phyloP scores from a whole-genome alignment of 208 protist species.

The Endotrypanum monterogeii region DNA sequence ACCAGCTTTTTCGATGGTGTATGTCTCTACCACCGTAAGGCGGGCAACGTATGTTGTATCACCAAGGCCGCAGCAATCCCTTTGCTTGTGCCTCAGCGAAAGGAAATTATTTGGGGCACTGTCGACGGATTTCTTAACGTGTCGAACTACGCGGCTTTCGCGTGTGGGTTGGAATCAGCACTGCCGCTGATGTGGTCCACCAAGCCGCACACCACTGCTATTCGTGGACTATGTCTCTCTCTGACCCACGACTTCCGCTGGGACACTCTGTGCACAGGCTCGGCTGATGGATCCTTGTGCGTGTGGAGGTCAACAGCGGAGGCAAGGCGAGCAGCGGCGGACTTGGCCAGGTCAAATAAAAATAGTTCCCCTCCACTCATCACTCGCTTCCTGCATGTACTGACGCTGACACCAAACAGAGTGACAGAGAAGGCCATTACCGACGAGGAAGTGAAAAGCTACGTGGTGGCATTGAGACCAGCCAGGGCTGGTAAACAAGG shows the following conservation, averaged over 20 bases:
- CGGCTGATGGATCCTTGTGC: constrained; percentile 28
- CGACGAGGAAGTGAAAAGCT: neutral
- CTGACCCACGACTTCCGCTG: constrained; percentile 19
- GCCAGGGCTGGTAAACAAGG: neutral
- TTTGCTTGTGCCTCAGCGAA: constrained; percentile 55
- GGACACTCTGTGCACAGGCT: constrained; percentile 26
- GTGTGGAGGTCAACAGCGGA: constrained; percentile 9
- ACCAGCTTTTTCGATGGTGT: constrained; percentile 65
- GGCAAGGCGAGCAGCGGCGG: neutral
- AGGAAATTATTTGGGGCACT: constrained; percentile 59
- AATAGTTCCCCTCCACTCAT: neutral
- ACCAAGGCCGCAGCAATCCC: constrained; percentile 26
- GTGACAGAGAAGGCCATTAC: neutral
- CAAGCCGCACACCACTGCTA: constrained; percentile 27
- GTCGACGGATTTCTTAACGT: constrained; percentile 55
- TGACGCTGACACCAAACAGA: neutral
- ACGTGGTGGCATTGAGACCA: constrained; percentile 11
- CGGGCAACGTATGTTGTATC: constrained; percentile 30
- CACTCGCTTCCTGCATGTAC: constrained; percentile 11
- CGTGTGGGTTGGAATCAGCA: constrained; percentile 24
- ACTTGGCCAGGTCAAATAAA: neutral
- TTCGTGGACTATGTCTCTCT: constrained; percentile 25
- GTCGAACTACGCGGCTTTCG: constrained; percentile 70
- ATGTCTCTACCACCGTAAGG: constrained; percentile 41
- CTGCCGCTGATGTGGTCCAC: constrained; percentile 26